Evolutionary conservation across 345 rosid species (phyloP), one percentile per base, ranked within the genome.

Genomic region (Fremontodendron californicum): DNA sequence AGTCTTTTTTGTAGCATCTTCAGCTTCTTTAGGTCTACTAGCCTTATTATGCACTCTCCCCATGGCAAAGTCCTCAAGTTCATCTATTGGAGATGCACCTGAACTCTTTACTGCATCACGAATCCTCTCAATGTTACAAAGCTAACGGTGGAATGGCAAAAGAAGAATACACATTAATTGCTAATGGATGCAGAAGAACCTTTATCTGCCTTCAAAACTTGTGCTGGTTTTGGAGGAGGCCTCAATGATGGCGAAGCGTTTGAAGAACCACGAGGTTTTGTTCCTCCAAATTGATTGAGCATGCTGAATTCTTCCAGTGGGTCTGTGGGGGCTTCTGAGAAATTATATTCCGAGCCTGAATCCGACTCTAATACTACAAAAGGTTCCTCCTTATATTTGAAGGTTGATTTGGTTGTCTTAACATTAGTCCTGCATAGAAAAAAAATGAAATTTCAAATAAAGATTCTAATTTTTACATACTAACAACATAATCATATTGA

Each of bases 51-150:
- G 82, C 79, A 71, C 84, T 40, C 82, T 79, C 69, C 86, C 91
- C 88, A 78, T 89, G 45, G 92, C 93, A 84, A 91, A 93, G 33
- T 84, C 88, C 80, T 93, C 94, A 79, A 96, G 93, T 75, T 88
- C 94, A 80, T 93, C 94, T 37, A 89, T 84, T 31, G 88, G 78
- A 84, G 97, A 88, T 31, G 61, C 80, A 78, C 61, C 82, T 15
- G 87, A 81, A 78, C 83, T 83, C 79, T 84, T 87, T 60, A 46
- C 97, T 91, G 90, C 79, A 80, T 51, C 39, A 82, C 58, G 46
- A 82, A 82, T 64, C 67, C 69, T 78, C 71, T 15, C 43, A 76
- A 13, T 48, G 70, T 5, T 73, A 77, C 68, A 80, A 76, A 60
- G 54, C 57, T 77, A 82, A 29, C 12, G 35, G 46, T 62, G 37